Evolutionary conservation across 2,329 filamentous ascomycete species (phyloP).

Genomic region (Trichoderma sp.): DNA sequence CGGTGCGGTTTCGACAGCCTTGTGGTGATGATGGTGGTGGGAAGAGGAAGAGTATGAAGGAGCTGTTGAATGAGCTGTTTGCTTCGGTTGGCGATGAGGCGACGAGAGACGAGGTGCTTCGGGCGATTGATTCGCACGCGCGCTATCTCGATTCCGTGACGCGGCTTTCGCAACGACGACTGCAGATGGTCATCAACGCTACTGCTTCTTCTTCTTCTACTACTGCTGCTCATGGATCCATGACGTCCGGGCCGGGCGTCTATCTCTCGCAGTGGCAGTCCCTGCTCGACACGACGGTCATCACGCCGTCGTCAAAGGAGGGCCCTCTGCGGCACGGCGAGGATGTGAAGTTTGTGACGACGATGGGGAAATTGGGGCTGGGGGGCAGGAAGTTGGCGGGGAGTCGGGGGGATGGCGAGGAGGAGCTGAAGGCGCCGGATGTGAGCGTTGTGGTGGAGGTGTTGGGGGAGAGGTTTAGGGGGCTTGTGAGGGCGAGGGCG

Average conservation of each 20-base stretch:
- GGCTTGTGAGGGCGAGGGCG: constrained; percentile 44
- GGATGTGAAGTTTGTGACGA: constrained; percentile 50
- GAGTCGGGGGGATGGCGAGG: background rate
- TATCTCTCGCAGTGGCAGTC: constrained; percentile 74
- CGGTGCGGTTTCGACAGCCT: constrained; percentile 55
- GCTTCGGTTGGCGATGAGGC: constrained; percentile 48
- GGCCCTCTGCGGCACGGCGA: constrained; percentile 55
- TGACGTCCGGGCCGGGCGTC: constrained; percentile 64
- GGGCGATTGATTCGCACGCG: constrained; percentile 61
- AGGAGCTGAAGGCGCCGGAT: constrained; percentile 30
- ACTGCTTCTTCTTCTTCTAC: background rate
- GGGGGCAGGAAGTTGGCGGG: constrained; percentile 30
- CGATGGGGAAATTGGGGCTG: constrained; percentile 48
- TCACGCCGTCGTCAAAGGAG: constrained; percentile 57
- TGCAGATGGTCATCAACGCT: constrained; percentile 56
- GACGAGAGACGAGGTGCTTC: constrained; percentile 49
- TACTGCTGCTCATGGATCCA: background rate
- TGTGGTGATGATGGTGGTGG: constrained; percentile 34
- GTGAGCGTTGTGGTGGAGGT: constrained; percentile 37
- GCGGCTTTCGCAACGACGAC: constrained; percentile 53
- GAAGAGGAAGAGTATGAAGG: constrained; percentile 41
- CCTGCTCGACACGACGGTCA: constrained; percentile 67
- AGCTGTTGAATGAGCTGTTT: constrained; percentile 47
- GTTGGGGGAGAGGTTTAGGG: constrained; percentile 45
- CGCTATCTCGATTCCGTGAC: constrained; percentile 60